Percentiles rank a stretch among this genome's conserved stretches.
Conservation (phyloP, 306 rosid genomes). For the Lagenaria siceraria region DNA sequence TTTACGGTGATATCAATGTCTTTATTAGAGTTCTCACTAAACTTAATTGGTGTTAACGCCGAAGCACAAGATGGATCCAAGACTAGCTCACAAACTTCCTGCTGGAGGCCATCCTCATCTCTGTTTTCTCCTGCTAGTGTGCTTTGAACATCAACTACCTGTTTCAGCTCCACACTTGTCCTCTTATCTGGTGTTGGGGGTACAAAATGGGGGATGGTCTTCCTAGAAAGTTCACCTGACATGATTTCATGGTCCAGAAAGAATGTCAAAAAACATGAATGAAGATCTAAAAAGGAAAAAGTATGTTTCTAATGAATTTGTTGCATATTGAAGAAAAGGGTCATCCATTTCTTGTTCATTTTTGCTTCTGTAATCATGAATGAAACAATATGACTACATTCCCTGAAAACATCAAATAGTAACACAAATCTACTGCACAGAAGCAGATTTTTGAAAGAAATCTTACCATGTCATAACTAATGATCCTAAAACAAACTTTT, state of each 20-base stretch:
- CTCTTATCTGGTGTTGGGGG: conserved; percentile 39
- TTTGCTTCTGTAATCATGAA: not conserved
- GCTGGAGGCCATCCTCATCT: conserved; percentile 12
- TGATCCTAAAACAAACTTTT: not conserved
- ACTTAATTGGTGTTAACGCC: conserved; percentile 22
- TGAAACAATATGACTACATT: not conserved
- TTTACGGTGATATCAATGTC: conserved; percentile 17
- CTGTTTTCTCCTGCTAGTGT: conserved; percentile 9
- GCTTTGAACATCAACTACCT: conserved; percentile 13
- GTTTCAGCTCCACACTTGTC: conserved; percentile 17
- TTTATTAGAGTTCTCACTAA: conserved; percentile 22
- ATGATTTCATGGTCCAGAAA: not conserved
- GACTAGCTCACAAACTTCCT: conserved; percentile 18
- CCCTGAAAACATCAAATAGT: not conserved
- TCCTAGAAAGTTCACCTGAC: conserved; percentile 11
- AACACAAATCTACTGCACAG: not conserved
- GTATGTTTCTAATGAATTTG: not conserved
- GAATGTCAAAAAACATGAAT: not conserved
- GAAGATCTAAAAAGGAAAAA: not conserved
- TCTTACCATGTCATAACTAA: not conserved
- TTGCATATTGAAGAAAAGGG: not conserved
- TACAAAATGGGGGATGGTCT: conserved; percentile 20
- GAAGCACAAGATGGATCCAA: conserved; percentile 20
- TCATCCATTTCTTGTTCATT: not conserved
- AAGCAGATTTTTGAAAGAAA: not conserved